Base-by-base conservation (phyloP, 148 eudicot species). In the Salicornia ramosissima region DNA sequence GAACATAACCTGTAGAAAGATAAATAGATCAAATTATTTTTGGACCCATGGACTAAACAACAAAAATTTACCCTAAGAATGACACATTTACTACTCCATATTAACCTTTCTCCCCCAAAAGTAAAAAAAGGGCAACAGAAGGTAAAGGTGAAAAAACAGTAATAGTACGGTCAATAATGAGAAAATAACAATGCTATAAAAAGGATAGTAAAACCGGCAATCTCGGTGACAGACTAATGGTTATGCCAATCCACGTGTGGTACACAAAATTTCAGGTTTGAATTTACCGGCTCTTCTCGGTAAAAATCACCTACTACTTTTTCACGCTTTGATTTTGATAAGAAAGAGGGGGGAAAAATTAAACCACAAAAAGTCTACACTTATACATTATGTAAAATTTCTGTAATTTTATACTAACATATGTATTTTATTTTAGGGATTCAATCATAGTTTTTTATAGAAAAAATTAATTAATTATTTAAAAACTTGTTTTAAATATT, bases 171-270 rank as follows among this genome's bases (percentile, higher is more conserved):
- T 22, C 31, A 61, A 62, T 62, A 7, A 62, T 62, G 65, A 62
- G 65, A 62, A 62, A 62, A 62, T 34, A 62, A 62, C 47, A 62
- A 62, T 62, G 14, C 36, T 33, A 9, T 18, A 6, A 68, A 47
- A 25, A 31, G 43, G 19, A 36, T 36, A 61, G 31, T 33, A 30
- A 53, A 63, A 75, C 74, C 67, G 72, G 75, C 28, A 24, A 72
- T 66, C 57, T 52, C 73, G 76, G 81, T 75, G 73, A 73, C 60
- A 43, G 58, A 54, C 65, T 28, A 26, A 40, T 47, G 54, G 46
- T 45, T 49, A 70, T 67, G 42, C 55, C 59, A 49, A 29, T 77
- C 79, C 86, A 83, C 86, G 86, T 83, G 81, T 69, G 77, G 46
- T 61, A 51, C 84, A 80, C 84, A 70, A 70, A 70, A 71, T 55